Evolutionary conservation across 2,329 filamentous ascomycete genomes (phyloP), one percentile per base, ranked within the genome.

Genomic region (Colletotrichum filicis): DNA sequence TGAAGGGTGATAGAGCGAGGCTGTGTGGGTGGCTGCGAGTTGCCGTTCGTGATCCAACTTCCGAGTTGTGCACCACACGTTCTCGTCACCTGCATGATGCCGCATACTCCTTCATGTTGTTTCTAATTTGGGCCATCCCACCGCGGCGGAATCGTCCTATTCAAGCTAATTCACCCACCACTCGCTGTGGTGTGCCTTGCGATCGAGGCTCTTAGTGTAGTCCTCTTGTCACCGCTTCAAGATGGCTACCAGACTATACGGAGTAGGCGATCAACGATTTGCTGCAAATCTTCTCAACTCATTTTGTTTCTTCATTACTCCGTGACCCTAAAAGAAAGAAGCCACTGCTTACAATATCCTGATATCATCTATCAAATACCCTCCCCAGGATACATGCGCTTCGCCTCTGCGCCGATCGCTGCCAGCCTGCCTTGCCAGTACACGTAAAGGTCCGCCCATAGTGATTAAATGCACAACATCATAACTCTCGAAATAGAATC

Each of bases 321-420:
- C 11, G 11, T 14, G 52, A 53, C 6, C 12, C 9, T 49, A 9
- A 55, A 64, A 5, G 46, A 73, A 68, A 65, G 14, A 35, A 52
- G 53, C 24, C 3, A 14, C 30, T 73, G 49, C 68, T 53, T 60
- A 62, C 55, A 70, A 60, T 70, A 65, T 16, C 53, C 53, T 59
- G 56, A 70, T 61, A 37, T 62, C 64, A 65, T 65, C 55, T 58
- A 56, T 73, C 66, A 64, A 64, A 70, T 55, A 46, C 35, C 64
- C 65, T 55, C 35, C 42, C 42, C 60, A 9, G 28, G 32, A 60
- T 30, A 69, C 59, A 42, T 60, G 66, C 66, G 49, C 70, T 65
- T 73, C 66, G 71, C 71, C 67, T 73, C 71, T 73, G 68, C 71
- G 71, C 71, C 67, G 22, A 68, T 73, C 67, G 71, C 66, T 56